Evolutionary conservation across 2,329 filamentous ascomycete species (phyloP).

Genomic region (Venturiaceae sp.): DNA sequence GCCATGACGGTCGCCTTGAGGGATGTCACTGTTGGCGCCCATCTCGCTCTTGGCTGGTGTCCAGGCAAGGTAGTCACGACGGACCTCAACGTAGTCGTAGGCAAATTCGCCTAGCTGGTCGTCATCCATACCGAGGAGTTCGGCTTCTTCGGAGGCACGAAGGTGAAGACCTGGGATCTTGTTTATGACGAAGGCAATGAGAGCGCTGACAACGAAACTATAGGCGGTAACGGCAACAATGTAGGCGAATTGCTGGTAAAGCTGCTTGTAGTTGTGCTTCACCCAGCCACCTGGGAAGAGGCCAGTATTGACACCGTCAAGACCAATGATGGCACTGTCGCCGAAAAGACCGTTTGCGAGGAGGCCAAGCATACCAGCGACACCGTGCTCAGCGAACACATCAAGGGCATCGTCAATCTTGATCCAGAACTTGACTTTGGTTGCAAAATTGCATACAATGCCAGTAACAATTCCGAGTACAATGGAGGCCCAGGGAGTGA

Average conservation of each 20-base stretch:
- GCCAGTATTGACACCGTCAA: slow-evolving; percentile 66
- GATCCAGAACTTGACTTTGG: slow-evolving; percentile 71
- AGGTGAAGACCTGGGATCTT: slow-evolving; percentile 68
- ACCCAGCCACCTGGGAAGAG: slow-evolving; percentile 57
- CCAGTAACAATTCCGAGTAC: slow-evolving; percentile 52
- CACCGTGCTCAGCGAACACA: slow-evolving; percentile 81
- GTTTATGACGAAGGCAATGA: slow-evolving; percentile 68
- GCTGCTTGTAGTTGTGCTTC: slow-evolving; percentile 61
- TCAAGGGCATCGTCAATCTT: slow-evolving; percentile 81
- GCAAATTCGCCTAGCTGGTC: slow-evolving; percentile 86
- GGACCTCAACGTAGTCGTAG: slow-evolving; percentile 84
- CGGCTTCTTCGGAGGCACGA: slow-evolving; percentile 70
- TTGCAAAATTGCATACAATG: slow-evolving; percentile 71
- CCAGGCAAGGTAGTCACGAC: slow-evolving; percentile 82
- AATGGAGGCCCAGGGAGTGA: slow-evolving; percentile 57
- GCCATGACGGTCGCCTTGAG: slow-evolving; percentile 58
- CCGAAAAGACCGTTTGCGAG: slow-evolving; percentile 70
- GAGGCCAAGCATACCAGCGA: slow-evolving; percentile 75
- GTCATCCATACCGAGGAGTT: slow-evolving; percentile 81
- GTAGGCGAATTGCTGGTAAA: slow-evolving; percentile 75
- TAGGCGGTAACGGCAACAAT: slow-evolving; percentile 58
- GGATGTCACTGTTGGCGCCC: slow-evolving; percentile 47
- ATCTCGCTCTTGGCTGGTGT: slow-evolving; percentile 64
- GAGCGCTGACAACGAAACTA: slow-evolving; percentile 62
- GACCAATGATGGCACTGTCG: slow-evolving; percentile 61